A percentile compares a stretch with the other conserved stretches of the same genome.
Conservation (phyloP, 192 early-diverging fungal genomes). For the Coemansia nantahalensis region DNA sequence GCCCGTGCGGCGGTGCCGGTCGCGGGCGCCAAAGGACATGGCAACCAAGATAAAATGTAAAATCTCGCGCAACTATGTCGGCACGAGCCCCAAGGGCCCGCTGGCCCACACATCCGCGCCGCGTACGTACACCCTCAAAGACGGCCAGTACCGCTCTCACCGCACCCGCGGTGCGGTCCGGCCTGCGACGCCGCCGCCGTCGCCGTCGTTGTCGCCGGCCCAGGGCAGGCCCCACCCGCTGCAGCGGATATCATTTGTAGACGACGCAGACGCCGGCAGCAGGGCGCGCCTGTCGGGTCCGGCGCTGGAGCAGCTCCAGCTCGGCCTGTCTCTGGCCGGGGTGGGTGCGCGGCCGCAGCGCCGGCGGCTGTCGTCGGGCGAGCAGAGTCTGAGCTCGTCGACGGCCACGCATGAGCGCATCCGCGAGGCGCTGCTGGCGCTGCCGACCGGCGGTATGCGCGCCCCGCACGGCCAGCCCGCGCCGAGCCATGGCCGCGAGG, state of each 20-base stretch:
- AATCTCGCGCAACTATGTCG: constrained; percentile 27
- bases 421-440: constrained; percentile 8
- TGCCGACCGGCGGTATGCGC: constrained; percentile 20
- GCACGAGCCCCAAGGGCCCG: constrained; percentile 14
- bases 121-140: constrained; percentile 39
- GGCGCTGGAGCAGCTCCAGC: constrained; percentile 12
- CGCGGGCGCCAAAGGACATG: constrained; percentile 5
- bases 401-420: background rate
- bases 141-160: constrained; percentile 39
- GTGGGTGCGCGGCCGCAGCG: background rate
- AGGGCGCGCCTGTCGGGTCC: background rate
- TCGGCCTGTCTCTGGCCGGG: constrained; percentile 10
- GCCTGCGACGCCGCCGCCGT: background rate
- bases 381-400: background rate
- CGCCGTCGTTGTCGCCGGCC: background rate
- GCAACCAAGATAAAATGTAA: constrained; percentile 39
- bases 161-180: background rate
- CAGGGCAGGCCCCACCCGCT: no score
- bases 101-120: constrained; percentile 8
- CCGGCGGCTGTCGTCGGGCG: background rate
- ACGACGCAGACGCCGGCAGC: background rate
- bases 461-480: background rate
- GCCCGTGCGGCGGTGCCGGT: background rate
- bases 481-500: background rate
- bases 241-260: background rate